A percentile compares a stretch with the other conserved stretches of the same genome.
phyloP scores from a whole-genome alignment of 768 basidiomycete species.

The Pulveroboletus sp. region DNA sequence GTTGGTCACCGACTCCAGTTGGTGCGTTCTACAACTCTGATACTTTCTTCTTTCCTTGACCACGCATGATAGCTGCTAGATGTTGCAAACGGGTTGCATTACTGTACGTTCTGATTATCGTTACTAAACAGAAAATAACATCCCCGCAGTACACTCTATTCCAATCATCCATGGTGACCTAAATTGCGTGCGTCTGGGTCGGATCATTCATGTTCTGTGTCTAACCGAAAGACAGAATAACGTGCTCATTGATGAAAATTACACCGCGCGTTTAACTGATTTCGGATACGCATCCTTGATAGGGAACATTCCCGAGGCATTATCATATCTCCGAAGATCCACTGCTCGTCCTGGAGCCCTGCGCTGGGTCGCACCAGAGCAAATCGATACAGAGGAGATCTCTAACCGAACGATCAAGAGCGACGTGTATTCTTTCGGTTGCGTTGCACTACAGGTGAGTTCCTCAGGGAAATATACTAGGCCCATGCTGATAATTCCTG shows the following conservation, averaged over 20 bases:
- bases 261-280: constrained; percentile 39
- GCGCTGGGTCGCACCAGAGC: constrained; percentile 42
- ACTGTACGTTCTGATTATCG: neutral
- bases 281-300: constrained; percentile 38
- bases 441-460: constrained; percentile 29
- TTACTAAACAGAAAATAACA: neutral
- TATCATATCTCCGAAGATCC: constrained; percentile 11
- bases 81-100: constrained; percentile 11
- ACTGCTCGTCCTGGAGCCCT: constrained; percentile 34
- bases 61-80: constrained; percentile 11
- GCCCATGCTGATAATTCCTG: neutral
- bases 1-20: constrained; percentile 4
- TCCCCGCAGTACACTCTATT: constrained; percentile 6
- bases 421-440: too few species aligned
- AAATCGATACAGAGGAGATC: constrained; percentile 19
- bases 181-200: constrained; percentile 2
- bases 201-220: neutral
- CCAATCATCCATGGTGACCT: constrained; percentile 15
- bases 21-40: constrained; percentile 10
- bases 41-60: constrained; percentile 11
- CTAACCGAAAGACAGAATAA: constrained; percentile 12
- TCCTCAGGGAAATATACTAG: accelerated
- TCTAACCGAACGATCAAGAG: constrained; percentile 6
- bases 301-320: constrained; percentile 5
- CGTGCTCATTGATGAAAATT: constrained; percentile 9